A percentile compares a stretch with the other conserved stretches of the same genome.
Evolutionary conservation across 164 flowering plant species (phyloP).

Genomic region (Annona cherimola): DNA sequence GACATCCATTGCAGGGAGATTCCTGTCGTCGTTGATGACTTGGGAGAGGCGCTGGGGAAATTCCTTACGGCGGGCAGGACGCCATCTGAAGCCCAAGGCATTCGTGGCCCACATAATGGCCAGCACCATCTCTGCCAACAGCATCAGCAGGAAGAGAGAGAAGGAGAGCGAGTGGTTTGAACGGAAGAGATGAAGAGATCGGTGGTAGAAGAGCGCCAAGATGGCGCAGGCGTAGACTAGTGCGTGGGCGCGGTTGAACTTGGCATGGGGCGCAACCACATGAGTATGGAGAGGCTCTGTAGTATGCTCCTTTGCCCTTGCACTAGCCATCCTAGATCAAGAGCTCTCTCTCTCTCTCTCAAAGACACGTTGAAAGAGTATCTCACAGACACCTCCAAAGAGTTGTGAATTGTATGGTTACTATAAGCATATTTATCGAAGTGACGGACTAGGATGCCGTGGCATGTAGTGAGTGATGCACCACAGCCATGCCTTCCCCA

Average conservation of each 20-base stretch:
- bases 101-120: conserved; percentile 23
- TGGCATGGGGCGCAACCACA: conserved; percentile 23
- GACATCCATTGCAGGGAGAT: conserved; percentile 24
- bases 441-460: too few relatives aligned
- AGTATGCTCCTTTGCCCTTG: background rate
- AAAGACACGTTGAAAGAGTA: too few relatives aligned
- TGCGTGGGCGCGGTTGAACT: conserved; percentile 46
- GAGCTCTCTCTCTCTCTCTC: background rate
- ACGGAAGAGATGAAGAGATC: conserved; percentile 6
- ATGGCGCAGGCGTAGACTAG: conserved; percentile 36
- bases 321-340: background rate
- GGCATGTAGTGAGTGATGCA: too few relatives aligned
- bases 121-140: conserved; percentile 16
- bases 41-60: conserved; percentile 17
- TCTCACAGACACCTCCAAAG: too few relatives aligned
- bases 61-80: conserved; percentile 15
- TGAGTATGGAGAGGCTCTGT: conserved; percentile 32
- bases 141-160: conserved; percentile 6
- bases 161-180: conserved; percentile 8
- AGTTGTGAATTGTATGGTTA: too few relatives aligned
- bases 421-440: too few relatives aligned
- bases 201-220: conserved; percentile 34
- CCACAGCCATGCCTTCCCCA: too few relatives aligned
- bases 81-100: conserved; percentile 14
- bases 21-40: background rate